Percentiles rank a stretch among this genome's conserved stretches.
Conservation (phyloP, 2,329 filamentous ascomycete species). For the Monosporascus sp. region DNA sequence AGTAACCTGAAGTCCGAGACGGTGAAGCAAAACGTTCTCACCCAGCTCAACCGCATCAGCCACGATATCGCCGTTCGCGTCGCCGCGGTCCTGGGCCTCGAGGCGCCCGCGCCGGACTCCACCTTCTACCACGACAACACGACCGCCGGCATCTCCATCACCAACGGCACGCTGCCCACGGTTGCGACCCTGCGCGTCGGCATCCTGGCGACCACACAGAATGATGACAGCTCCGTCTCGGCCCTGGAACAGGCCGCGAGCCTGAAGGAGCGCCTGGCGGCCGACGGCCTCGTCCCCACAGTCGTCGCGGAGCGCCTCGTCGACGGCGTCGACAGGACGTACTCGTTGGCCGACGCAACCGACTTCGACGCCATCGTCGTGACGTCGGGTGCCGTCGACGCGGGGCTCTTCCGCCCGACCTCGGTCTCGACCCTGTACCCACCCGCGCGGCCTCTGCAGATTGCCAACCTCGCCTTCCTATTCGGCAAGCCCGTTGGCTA, state of each 20-base stretch:
- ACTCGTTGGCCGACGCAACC: slow-evolving; percentile 57
- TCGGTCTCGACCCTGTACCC: slow-evolving; percentile 54
- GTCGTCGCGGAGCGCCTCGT: slow-evolving; percentile 56
- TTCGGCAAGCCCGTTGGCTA: slow-evolving; percentile 67
- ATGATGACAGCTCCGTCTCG: slow-evolving; percentile 8
- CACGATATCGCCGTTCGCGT: slow-evolving; percentile 64
- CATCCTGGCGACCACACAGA: slow-evolving; percentile 47
- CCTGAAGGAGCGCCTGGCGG: slow-evolving; percentile 44
- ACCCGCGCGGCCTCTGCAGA: slow-evolving; percentile 55
- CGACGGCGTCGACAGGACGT: slow-evolving; percentile 55
- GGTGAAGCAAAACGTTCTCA: slow-evolving; percentile 61
- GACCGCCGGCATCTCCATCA: slow-evolving; percentile 55
- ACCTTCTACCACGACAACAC: slow-evolving; percentile 66
- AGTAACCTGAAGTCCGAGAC: slow-evolving; percentile 50
- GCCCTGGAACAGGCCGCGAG: slow-evolving; percentile 41
- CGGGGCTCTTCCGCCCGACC: slow-evolving; percentile 40
- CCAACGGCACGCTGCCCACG: slow-evolving; percentile 50
- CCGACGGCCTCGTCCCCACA: slow-evolving; percentile 48
- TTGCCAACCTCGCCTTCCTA: slow-evolving; percentile 56
- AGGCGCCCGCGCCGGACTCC: slow-evolving; percentile 51
- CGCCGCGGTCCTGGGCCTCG: slow-evolving; percentile 53
- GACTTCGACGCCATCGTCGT: slow-evolving; percentile 60
- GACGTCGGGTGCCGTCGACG: slow-evolving; percentile 41
- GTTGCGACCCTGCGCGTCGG: slow-evolving; percentile 61
- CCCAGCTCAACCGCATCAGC: slow-evolving; percentile 62